Percentiles rank a stretch among this genome's conserved stretches.
Conservation (phyloP, 805 yeast genomes). For the Saccharomycopsis guyanensis region DNA sequence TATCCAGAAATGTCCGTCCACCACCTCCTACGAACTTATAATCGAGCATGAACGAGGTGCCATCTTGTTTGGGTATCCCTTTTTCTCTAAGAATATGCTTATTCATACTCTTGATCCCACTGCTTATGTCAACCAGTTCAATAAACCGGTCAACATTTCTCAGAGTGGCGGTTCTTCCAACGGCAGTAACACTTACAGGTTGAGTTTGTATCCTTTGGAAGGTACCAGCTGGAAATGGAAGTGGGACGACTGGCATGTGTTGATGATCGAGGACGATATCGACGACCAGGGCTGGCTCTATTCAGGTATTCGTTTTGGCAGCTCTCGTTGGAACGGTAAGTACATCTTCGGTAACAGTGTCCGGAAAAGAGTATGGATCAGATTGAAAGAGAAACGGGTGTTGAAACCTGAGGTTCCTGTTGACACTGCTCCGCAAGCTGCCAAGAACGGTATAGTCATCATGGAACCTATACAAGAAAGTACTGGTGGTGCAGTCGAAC, state of each 20-base stretch:
- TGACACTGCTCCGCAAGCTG: neutral
- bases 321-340: slow-evolving; percentile 57
- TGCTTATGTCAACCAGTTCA: slow-evolving; percentile 11
- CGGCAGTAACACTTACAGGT: slow-evolving; percentile 11
- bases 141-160: slow-evolving; percentile 7
- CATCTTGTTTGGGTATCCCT: slow-evolving; percentile 19
- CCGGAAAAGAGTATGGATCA: slow-evolving; percentile 59
- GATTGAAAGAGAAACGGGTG: slow-evolving; percentile 27
- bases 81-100: slow-evolving; percentile 17
- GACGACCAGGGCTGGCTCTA: slow-evolving; percentile 87
- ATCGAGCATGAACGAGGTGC: slow-evolving; percentile 20
- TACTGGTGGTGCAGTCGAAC: neutral
- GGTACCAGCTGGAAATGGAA: slow-evolving; percentile 48
- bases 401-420: neutral
- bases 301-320: slow-evolving; percentile 38
- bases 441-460: neutral
- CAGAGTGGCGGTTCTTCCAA: slow-evolving; percentile 4
- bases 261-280: slow-evolving; percentile 54
- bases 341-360: slow-evolving; percentile 52
- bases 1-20: neutral
- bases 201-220: slow-evolving; percentile 14
- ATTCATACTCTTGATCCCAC: slow-evolving; percentile 14
- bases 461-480: neutral
- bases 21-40: slow-evolving; percentile 16
- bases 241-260: slow-evolving; percentile 67